Evolutionary conservation across 257 asterid species (phyloP).

Genomic region (Jacaranda copaia): DNA sequence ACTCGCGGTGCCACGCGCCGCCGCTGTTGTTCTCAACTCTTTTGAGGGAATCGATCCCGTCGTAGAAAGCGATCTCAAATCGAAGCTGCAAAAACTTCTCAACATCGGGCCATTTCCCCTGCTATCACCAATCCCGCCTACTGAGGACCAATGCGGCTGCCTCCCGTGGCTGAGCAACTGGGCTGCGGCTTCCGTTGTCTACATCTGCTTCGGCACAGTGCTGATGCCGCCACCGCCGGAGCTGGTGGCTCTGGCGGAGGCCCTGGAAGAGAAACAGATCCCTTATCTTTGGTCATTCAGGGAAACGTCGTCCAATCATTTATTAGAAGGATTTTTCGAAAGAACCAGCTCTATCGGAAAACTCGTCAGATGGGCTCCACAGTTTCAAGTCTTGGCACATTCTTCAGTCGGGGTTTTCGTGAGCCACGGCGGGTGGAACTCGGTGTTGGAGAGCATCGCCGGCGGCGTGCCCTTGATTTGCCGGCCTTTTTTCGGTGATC

Average conservation of each 20-base stretch:
- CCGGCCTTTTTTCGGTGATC: constrained; percentile 70
- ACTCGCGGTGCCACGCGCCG: constrained; percentile 43
- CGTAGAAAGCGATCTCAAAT: constrained; percentile 45
- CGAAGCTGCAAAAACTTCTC: constrained; percentile 45
- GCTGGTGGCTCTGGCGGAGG: constrained; percentile 60
- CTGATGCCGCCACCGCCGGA: constrained; percentile 60
- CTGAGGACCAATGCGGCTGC: constrained; percentile 43
- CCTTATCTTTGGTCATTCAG: constrained; percentile 73
- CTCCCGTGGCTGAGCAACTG: constrained; percentile 56
- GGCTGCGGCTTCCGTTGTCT: constrained; percentile 48
- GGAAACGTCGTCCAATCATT: constrained; percentile 33
- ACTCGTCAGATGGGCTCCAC: constrained; percentile 67
- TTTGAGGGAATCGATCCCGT: constrained; percentile 57
- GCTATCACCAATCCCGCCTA: constrained; percentile 29
- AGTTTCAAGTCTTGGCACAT: constrained; percentile 50
- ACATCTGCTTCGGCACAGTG: constrained; percentile 61
- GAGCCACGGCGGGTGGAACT: constrained; percentile 68
- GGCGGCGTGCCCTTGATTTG: constrained; percentile 69
- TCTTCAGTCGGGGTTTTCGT: constrained; percentile 56
- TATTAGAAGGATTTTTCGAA: constrained; percentile 51
- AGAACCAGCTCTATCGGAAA: constrained; percentile 48
- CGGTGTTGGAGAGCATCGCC: constrained; percentile 53
- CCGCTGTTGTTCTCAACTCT: constrained; percentile 57
- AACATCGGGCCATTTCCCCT: constrained; percentile 54
- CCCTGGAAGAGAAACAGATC: constrained; percentile 49